phyloP scores from a whole-genome alignment of 768 basidiomycete genomes.

The Kwoniella sp. region DNA sequence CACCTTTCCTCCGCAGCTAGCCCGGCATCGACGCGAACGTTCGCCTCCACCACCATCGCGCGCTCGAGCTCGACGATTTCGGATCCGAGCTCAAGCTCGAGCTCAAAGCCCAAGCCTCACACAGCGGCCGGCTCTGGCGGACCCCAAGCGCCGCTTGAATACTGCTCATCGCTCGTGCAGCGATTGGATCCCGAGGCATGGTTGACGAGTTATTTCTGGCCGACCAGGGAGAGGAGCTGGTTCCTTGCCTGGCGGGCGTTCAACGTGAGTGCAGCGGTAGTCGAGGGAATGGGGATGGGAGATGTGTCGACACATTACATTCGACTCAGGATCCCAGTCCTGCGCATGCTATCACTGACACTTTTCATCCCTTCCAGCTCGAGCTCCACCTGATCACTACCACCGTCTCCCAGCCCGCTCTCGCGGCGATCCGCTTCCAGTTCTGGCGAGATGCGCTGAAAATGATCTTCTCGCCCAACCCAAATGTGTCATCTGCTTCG shows the following conservation, averaged over 20 bases:
- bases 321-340: background rate
- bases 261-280: slow-evolving; percentile 45
- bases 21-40: background rate
- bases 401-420: slow-evolving; percentile 49
- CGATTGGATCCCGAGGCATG: slow-evolving; percentile 53
- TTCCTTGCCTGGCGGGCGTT: slow-evolving; percentile 54
- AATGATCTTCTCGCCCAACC: slow-evolving; percentile 29
- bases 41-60: background rate
- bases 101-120: slow-evolving; percentile 14
- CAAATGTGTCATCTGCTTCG: background rate
- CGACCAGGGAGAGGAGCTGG: slow-evolving; percentile 44
- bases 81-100: background rate
- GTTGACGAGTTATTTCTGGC: slow-evolving; percentile 52
- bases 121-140: slow-evolving; percentile 37
- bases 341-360: background rate
- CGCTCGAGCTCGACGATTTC: background rate
- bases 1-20: background rate
- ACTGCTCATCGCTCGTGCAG: slow-evolving; percentile 51
- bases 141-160: slow-evolving; percentile 45
- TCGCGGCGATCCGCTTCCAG: slow-evolving; percentile 55
- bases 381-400: slow-evolving; percentile 52
- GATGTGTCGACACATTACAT: background rate
- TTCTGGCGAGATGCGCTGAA: slow-evolving; percentile 56
- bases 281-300: background rate
- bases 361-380: slow-evolving; percentile 27